phyloP scores from a whole-genome alignment of 306 rosid species.

The Casuarina equisetifolia region DNA sequence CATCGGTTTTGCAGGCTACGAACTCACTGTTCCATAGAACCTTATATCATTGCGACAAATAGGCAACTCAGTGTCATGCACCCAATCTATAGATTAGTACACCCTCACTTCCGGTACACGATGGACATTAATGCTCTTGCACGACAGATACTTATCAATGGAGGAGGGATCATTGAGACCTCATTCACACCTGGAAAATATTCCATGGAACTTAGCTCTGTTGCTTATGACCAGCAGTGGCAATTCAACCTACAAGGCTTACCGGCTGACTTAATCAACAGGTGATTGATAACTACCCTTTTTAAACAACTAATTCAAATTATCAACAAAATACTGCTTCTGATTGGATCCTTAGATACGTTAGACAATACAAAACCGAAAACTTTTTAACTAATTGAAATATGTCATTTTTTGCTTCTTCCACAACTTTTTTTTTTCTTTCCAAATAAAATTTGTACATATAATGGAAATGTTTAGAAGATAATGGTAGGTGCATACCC shows the following conservation, averaged over 20 bases:
- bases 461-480: too few species aligned
- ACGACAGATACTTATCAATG: conserved; percentile 59
- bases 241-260: conserved; percentile 63
- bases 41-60: conserved; percentile 76
- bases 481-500: too few species aligned
- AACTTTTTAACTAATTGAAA: too few species aligned
- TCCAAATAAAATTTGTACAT: too few species aligned
- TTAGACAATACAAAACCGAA: too few species aligned
- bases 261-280: conserved; percentile 68
- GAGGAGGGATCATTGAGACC: conserved; percentile 56
- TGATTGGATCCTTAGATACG: too few species aligned
- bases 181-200: conserved; percentile 53
- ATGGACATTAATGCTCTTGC: conserved; percentile 92
- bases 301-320: not conserved
- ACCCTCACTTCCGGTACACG: conserved; percentile 88
- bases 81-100: conserved; percentile 74
- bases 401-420: too few species aligned
- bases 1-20: conserved; percentile 53
- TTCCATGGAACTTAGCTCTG: conserved; percentile 54
- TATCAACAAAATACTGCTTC: too few species aligned
- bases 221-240: conserved; percentile 68
- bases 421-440: too few species aligned
- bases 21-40: conserved; percentile 76
- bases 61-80: conserved; percentile 84
- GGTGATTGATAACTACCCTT: conserved; percentile 17